Percentiles rank a stretch among this genome's conserved stretches.
Conservation (phyloP, 2,329 filamentous ascomycete species). For the Claviceps sp. region DNA sequence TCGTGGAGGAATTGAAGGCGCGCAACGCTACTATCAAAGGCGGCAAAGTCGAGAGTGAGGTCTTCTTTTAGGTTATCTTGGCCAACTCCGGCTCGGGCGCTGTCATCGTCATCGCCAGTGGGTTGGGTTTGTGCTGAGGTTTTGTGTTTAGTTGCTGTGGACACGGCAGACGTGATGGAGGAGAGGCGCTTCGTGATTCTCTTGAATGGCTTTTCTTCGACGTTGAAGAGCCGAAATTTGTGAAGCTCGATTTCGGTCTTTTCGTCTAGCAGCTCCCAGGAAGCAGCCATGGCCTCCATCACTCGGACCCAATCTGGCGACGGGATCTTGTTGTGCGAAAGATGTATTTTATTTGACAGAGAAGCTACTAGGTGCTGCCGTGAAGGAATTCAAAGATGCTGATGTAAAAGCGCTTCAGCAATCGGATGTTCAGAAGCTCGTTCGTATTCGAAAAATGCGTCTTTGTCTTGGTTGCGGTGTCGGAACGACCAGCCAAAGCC, state of each 20-base stretch:
- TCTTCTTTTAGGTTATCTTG: slow-evolving; percentile 61
- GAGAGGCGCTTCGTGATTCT: slow-evolving; percentile 74
- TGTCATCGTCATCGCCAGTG: slow-evolving; percentile 25
- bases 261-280: slow-evolving; percentile 58
- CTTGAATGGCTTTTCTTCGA: slow-evolving; percentile 88
- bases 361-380: too few relatives aligned
- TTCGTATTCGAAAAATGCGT: not conserved
- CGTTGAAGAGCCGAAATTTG: slow-evolving; percentile 71
- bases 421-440: too few relatives aligned
- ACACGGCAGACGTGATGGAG: slow-evolving; percentile 49
- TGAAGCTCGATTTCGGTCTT: slow-evolving; percentile 74
- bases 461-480: too few relatives aligned
- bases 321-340: not conserved
- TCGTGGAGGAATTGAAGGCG: slow-evolving; percentile 78
- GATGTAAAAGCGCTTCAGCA: too few relatives aligned
- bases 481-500: too few relatives aligned
- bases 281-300: slow-evolving; percentile 21
- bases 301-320: not conserved
- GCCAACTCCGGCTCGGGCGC: slow-evolving; percentile 11
- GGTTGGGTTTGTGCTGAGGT: slow-evolving; percentile 25
- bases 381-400: too few relatives aligned
- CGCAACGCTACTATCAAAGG: slow-evolving; percentile 74
- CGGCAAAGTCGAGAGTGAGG: slow-evolving; percentile 73
- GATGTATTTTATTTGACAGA: not conserved
- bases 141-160: slow-evolving; percentile 11